phyloP scores from a whole-genome alignment of 805 yeast species.

The Saturnispora sekii region DNA sequence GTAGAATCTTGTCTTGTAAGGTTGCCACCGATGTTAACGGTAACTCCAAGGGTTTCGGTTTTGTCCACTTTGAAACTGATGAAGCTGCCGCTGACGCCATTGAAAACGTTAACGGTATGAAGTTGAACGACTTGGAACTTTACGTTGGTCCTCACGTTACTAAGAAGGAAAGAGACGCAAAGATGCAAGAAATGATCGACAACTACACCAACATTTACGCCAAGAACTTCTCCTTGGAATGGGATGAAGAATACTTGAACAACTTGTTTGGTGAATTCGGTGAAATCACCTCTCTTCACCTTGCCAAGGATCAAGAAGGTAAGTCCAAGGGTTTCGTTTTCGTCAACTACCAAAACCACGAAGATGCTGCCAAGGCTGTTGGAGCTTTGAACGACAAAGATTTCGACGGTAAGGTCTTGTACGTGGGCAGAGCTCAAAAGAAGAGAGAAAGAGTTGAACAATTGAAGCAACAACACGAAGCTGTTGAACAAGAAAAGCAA shows the following conservation, averaged over 20 bases:
- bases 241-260: slow-evolving; percentile 60
- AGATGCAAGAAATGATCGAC: slow-evolving; percentile 81
- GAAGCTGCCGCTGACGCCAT: slow-evolving; percentile 93
- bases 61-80: slow-evolving; percentile 89
- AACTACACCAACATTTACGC: slow-evolving; percentile 94
- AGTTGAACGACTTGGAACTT: slow-evolving; percentile 90
- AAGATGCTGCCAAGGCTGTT: slow-evolving; percentile 82
- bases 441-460: slow-evolving; percentile 95
- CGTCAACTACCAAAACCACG: slow-evolving; percentile 83
- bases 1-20: slow-evolving; percentile 92
- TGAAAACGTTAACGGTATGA: slow-evolving; percentile 97
- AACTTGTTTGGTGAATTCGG: slow-evolving; percentile 69
- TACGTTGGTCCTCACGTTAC: slow-evolving; percentile 91
- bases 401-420: slow-evolving; percentile 73
- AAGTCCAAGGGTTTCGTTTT: slow-evolving; percentile 95
- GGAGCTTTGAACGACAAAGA: slow-evolving; percentile 86
- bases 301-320: slow-evolving; percentile 75
- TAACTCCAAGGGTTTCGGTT: slow-evolving; percentile 90
- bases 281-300: slow-evolving; percentile 68
- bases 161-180: slow-evolving; percentile 88
- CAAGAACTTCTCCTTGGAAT: slow-evolving; percentile 74
- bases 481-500: slow-evolving; percentile 81
- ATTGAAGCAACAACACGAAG: slow-evolving; percentile 89
- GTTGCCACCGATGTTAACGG: slow-evolving; percentile 93
- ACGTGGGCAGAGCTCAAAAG: slow-evolving; percentile 99